Evolutionary conservation across 2,329 filamentous ascomycete species (phyloP), one percentile per base, ranked within the genome.

Genomic region (Boeremia lycopersici): DNA sequence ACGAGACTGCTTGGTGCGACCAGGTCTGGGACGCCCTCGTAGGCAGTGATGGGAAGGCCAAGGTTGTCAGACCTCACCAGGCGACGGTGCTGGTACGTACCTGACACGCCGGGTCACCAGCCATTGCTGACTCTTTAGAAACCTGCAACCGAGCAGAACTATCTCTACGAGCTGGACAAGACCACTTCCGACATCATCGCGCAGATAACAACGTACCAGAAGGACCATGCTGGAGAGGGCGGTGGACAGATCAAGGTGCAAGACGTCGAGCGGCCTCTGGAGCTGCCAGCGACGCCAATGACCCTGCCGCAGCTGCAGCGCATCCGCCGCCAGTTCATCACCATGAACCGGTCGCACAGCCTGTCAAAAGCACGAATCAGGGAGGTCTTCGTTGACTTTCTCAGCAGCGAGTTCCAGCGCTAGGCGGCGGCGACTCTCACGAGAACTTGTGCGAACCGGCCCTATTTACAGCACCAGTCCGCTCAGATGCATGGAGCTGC

Each of bases 91-190:
- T 80, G 82, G 78, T 80, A 63, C 48, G 69, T 64, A 48, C 42
- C 47, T 39, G 2, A 28, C 23, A 26, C 47, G 17, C 17, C 9
- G 26, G 6, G 5, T 15, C 30, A 2, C 25, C 19, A 12, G 17
- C n/a, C 7, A 25, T 31, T 11, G 29, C 55, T 61, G 25, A 64
- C 31, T 8, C 23, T 31, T 13, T 48, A 80, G 75, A 90, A 80
- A 81, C 86, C 71, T 66, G 86, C 77, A 71, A 87, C 70, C 0
- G 81, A 82, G 67, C 79, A 84, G 51, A 89, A 93, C 69, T 93
- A 92, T 71, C 80, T 96, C 47, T 92, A 95, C 71, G 82, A 91
- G 56, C 80, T 96, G 23, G 91, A 96, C 74, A 85, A 85, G 60
- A 86, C 87, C 70, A 93, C 90, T 7, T 90, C 92, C 63, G 88